These are phyloP conservation scores for Wickerhamomyces canadensis DNA, from an alignment of 805 yeast species.

Conservation along the genomic window DNA sequence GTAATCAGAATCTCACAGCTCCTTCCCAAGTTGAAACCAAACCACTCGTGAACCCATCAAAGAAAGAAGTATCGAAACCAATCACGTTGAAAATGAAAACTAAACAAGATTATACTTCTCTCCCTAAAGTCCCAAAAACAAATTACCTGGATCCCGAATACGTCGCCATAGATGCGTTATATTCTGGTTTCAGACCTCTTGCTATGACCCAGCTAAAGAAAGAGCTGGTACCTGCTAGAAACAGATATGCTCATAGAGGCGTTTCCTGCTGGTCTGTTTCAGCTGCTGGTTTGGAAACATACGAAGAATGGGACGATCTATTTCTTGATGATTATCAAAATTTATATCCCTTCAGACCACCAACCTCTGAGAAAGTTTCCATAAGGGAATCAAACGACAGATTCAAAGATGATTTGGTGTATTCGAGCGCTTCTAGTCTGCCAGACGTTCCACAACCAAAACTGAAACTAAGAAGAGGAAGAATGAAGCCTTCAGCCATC, in stretches of 20 bases:
- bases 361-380: slow-evolving; percentile 8
- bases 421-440: not conserved
- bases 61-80: not conserved
- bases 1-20: slow-evolving; percentile 17
- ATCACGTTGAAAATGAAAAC: slow-evolving; percentile 5
- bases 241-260: slow-evolving; percentile 22
- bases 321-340: slow-evolving; percentile 26
- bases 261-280: slow-evolving; percentile 30
- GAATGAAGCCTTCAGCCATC: slow-evolving; percentile 8
- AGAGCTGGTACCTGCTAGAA: slow-evolving; percentile 25
- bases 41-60: not conserved
- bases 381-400: not conserved
- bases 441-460: not conserved
- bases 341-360: slow-evolving; percentile 31
- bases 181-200: slow-evolving; percentile 20
- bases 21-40: slow-evolving; percentile 3
- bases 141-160: slow-evolving; percentile 13
- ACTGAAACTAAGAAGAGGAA: slow-evolving; percentile 8
- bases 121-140: slow-evolving; percentile 20
- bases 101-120: slow-evolving; percentile 5
- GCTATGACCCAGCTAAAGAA: slow-evolving; percentile 20
- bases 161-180: slow-evolving; percentile 15
- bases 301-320: slow-evolving; percentile 28
- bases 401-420: slow-evolving; percentile 1
- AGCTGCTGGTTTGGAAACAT: slow-evolving; percentile 31